phyloP scores from a whole-genome alignment of 1,284 basidiomycete genomes.

The Tilletia caries region DNA sequence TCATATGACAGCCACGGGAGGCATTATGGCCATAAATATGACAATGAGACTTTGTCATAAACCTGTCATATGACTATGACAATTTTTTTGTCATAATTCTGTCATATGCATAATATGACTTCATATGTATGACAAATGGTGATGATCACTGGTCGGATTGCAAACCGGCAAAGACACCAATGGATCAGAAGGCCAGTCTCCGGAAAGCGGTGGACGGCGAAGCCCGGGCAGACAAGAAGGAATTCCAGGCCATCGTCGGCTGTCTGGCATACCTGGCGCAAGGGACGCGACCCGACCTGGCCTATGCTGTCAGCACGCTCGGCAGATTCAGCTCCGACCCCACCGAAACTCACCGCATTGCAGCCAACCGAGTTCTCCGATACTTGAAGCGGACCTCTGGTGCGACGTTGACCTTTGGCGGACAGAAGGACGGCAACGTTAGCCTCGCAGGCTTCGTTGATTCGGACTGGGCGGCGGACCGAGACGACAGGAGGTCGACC shows the following conservation, averaged over 20 bases:
- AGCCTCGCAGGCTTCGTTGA: constrained; percentile 11
- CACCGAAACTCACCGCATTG: constrained; percentile 54
- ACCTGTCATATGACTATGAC: too few species aligned
- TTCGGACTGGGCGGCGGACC: constrained; percentile 20
- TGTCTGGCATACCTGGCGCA: constrained; percentile 56
- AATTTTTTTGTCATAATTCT: too few species aligned
- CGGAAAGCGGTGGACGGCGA: background rate
- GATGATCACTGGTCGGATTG: too few species aligned
- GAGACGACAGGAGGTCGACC: constrained; percentile 15
- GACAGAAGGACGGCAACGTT: background rate
- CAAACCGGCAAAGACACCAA: background rate
- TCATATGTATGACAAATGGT: too few species aligned
- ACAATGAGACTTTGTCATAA: too few species aligned
- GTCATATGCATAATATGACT: too few species aligned
- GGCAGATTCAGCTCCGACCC: constrained; percentile 46
- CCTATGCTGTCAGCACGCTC: too few species aligned
- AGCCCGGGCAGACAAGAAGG: background rate
- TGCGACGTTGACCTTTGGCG: constrained; percentile 37
- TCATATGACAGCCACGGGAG: too few species aligned
- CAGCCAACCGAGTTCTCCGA: constrained; percentile 55
- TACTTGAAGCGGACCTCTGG: constrained; percentile 61
- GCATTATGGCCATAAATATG: too few species aligned
- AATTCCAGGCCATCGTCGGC: constrained; percentile 41
- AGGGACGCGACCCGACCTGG: constrained; percentile 57
- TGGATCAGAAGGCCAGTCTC: background rate